Base-by-base conservation (phyloP, 1,284 basidiomycete species). In the Cutaneotrichosporon sp. region DNA sequence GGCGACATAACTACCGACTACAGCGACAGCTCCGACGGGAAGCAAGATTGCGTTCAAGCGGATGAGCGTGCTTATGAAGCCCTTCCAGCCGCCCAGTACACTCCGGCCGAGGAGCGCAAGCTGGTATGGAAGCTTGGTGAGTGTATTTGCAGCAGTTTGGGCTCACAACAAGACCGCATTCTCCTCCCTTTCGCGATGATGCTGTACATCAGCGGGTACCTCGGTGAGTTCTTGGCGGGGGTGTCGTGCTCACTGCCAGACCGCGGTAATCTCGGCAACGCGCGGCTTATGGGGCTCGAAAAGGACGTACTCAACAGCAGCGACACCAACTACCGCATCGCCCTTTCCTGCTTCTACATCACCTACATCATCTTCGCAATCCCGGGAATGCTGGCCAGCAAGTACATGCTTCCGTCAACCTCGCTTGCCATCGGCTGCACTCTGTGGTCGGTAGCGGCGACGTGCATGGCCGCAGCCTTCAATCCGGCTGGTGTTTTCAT, bases 361-460 rank as follows among this genome's bases (percentile, higher is more conserved):
- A 76, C 78, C 31, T 80, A 80, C 69, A 79, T 80, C 55, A 54
- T 72, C 18, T 67, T 74, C 59, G 76, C 75, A 68, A 65, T 76
- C 34, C 75, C 75, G 45, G 75, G 75, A 29, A 77, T 74, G 3
- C 16, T 77, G 6, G 56, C 72, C 9, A 72, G 72, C 51, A 75
- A 80, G 65, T 69, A 72, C 43, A 70, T 79, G 65, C 63, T 69
- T 22, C 80, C 81, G 4, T 76, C 74, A 7, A 68, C 66, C 1
- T 71, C 79, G 5, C 81, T 82, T 64, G 72, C 79, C 1, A 55
- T 57, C 22, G 81, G 80, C 6, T 76, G 78, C 0, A 27, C 80
- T 20, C 74, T 78, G 56, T 82, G 81, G 80, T 75, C 76, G 8
- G 68, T 80, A 47, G 80, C 75, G 5, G 78, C 80, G 0, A 78